These are phyloP conservation scores for Aspergillus pseudoglaucus DNA, from an alignment of 2,329 filamentous ascomycete genomes.

Conservation along the genomic window DNA sequence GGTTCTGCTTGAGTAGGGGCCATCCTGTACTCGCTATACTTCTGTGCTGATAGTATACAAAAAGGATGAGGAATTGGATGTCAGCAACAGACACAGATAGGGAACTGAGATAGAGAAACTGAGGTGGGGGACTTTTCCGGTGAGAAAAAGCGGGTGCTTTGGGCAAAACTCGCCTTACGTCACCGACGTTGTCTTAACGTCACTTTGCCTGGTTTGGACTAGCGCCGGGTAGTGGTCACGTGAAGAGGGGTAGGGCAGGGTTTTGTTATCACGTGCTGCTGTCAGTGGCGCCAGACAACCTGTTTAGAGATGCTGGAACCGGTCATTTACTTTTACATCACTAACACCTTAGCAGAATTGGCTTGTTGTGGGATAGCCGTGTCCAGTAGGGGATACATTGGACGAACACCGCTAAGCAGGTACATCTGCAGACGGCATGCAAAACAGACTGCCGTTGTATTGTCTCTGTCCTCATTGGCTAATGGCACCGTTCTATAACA, in stretches of 20 bases:
- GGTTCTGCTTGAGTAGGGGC: conserved; percentile 12
- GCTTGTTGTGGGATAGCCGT: no score
- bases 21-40: conserved; percentile 8
- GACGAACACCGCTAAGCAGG: no score
- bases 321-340: not conserved
- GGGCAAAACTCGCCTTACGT: conserved; percentile 15
- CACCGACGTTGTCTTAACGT: not conserved
- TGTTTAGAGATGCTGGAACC: not conserved
- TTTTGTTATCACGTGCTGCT: not conserved
- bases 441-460: no score
- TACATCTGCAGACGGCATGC: no score
- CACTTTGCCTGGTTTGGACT: not conserved
- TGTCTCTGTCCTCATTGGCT: no score
- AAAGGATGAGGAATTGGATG: conserved; percentile 1
- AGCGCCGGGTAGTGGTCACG: conserved; percentile 4
- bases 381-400: no score
- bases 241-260: conserved; percentile 1
- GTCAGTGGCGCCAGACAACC: not conserved
- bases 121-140: conserved; percentile 23
- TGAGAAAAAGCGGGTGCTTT: conserved; percentile 30
- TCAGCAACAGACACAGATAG: no score
- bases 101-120: conserved; percentile 11
- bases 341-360: no score
- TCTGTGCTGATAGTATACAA: not conserved
- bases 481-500: no score